Evolutionary conservation across 2,329 filamentous ascomycete genomes (phyloP).

Genomic region (Pseudogymnoascus verrucosus): DNA sequence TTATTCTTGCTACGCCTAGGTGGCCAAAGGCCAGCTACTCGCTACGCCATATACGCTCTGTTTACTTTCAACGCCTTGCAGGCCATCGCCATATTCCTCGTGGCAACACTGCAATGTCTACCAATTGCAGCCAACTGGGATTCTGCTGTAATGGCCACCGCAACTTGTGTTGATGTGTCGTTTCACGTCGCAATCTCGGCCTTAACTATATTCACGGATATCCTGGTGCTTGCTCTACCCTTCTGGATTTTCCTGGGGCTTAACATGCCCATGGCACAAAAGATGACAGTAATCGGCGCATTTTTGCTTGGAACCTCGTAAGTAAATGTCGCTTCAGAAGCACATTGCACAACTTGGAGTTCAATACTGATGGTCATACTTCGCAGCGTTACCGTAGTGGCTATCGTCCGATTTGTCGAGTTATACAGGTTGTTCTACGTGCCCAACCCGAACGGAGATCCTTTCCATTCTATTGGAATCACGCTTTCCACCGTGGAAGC

Average conservation of each 20-base stretch:
- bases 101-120: slow-evolving; percentile 32
- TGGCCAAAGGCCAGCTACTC: slow-evolving; percentile 29
- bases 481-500: slow-evolving; percentile 29
- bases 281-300: slow-evolving; percentile 33
- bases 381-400: slow-evolving; percentile 28
- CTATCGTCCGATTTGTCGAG: slow-evolving; percentile 28
- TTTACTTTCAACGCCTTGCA: slow-evolving; percentile 21
- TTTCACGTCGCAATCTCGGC: slow-evolving; percentile 31
- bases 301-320: slow-evolving; percentile 34
- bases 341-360: not conserved
- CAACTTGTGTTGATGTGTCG: slow-evolving; percentile 28
- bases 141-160: slow-evolving; percentile 17
- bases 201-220: slow-evolving; percentile 35
- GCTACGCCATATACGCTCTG: slow-evolving; percentile 25
- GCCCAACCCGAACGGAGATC: slow-evolving; percentile 11
- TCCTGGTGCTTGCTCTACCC: slow-evolving; percentile 33
- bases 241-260: slow-evolving; percentile 35
- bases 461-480: slow-evolving; percentile 22
- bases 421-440: slow-evolving; percentile 23
- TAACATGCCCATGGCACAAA: slow-evolving; percentile 32
- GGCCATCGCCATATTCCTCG: slow-evolving; percentile 31
- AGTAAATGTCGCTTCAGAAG: slow-evolving; percentile 16
- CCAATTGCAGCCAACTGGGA: slow-evolving; percentile 31
- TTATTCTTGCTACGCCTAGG: slow-evolving; percentile 38
- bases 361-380: not conserved